Conservation (phyloP, 768 basidiomycete species). For the Multifurca ochricompacta region DNA sequence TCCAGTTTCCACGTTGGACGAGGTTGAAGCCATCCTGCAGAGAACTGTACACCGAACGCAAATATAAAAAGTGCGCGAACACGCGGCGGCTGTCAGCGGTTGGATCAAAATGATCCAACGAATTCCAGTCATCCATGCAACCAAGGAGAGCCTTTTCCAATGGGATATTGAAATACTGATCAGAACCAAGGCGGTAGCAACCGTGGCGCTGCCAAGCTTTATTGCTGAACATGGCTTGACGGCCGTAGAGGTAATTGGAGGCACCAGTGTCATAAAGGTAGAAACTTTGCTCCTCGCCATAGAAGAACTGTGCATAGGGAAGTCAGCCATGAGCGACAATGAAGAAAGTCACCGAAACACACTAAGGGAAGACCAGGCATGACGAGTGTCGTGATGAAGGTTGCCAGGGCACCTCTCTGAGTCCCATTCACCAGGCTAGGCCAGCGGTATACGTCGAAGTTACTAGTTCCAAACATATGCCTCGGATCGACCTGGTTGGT, state of each 20-base stretch:
- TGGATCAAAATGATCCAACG: slow-evolving; percentile 91
- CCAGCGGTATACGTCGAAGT: slow-evolving; percentile 95
- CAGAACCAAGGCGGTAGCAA: slow-evolving; percentile 83
- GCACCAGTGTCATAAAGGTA: slow-evolving; percentile 86
- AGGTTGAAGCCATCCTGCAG: slow-evolving; percentile 85
- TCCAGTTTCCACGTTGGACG: slow-evolving; percentile 83
- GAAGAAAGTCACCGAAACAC: not conserved
- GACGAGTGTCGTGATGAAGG: slow-evolving; percentile 70
- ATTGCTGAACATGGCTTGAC: slow-evolving; percentile 84
- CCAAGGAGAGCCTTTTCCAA: slow-evolving; percentile 71
- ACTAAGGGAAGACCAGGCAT: slow-evolving; percentile 86
- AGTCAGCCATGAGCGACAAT: slow-evolving; percentile 12
- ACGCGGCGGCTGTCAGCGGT: slow-evolving; percentile 70
- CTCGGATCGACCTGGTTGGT: slow-evolving; percentile 65
- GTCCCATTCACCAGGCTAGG: slow-evolving; percentile 82
- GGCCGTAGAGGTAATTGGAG: slow-evolving; percentile 86
- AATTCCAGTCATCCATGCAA: slow-evolving; percentile 86
- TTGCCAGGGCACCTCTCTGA: slow-evolving; percentile 62
- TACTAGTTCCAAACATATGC: slow-evolving; percentile 89
- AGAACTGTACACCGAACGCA: slow-evolving; percentile 60
- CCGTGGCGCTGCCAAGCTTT: slow-evolving; percentile 91
- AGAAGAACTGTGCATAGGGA: slow-evolving; percentile 49
- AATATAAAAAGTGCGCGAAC: slow-evolving; percentile 61
- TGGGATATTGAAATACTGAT: slow-evolving; percentile 92
- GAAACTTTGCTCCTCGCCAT: slow-evolving; percentile 90